Evolutionary conservation across 202 grass and related monocot species (phyloP), one percentile per base, ranked within the genome.

Genomic region (Elaeis oleifera): DNA sequence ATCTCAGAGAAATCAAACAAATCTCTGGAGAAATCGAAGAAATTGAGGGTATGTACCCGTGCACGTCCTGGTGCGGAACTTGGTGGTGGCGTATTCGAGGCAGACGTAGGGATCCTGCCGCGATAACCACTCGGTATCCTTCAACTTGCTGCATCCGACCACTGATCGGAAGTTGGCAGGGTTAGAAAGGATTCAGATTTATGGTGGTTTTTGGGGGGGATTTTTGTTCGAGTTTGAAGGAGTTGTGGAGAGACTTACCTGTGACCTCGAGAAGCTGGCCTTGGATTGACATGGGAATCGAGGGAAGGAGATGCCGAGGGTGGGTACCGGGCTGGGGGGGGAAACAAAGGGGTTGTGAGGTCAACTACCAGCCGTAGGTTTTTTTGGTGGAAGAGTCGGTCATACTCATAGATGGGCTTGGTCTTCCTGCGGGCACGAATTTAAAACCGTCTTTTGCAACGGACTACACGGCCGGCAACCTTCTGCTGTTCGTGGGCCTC

Each of bases 91-190:
- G 19, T 63, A 63, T 22, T 63, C 36, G 7, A 63, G 60, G 18
- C n/a, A 7, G 1, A 63, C 60, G 15, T 63, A 63, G 18, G 60
- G 61, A 17, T 51, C 61, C 19, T 64, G 61, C 44, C 18, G 36
- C 14, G 61, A 50, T 22, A 64, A 16, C 19, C 36, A 64, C 20
- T 64, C 61, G 1, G 61, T 64, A 14, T 64, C 36, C 39, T 50
- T 64, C 61, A 64, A 24, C 14, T 50, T 64, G 18, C 7, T 64
- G 61, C 61, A 64, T 23, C 61, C 61, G 0, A 64, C 36, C 18
- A 64, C 61, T 64, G 48, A 49, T 14, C 56, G 25, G 60, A 63
- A 49, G 32, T 5, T 15, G 9, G 18, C 13, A 31, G 15, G 6
- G 13, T 24, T 16, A 20, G 5, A 64, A 16, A 28, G 27, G 5